These are phyloP conservation scores for Cucurbita maxima DNA, from an alignment of 306 rosid genomes.

Conservation along the genomic window DNA sequence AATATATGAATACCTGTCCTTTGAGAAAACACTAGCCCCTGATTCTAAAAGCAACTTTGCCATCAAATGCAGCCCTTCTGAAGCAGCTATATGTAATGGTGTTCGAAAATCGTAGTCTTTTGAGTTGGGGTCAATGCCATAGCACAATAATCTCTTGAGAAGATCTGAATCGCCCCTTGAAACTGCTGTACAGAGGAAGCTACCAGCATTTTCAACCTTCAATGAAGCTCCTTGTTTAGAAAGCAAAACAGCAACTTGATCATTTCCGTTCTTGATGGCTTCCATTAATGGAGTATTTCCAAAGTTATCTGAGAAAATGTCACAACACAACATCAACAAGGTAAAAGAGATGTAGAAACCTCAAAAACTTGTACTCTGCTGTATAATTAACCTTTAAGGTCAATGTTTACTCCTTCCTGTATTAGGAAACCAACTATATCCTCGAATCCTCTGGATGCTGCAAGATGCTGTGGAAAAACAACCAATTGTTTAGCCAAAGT, in stretches of 20 bases:
- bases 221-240: constrained; percentile 61
- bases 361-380: background rate
- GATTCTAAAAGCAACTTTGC: constrained; percentile 68
- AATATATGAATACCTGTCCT: constrained; percentile 45
- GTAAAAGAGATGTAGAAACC: background rate
- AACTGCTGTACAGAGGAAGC: constrained; percentile 60
- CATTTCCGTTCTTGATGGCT: constrained; percentile 75
- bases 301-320: constrained; percentile 41
- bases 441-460: constrained; percentile 80
- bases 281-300: constrained; percentile 84
- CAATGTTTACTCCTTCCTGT: constrained; percentile 48
- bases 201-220: constrained; percentile 50
- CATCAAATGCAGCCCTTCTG: constrained; percentile 71
- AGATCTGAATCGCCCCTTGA: constrained; percentile 73
- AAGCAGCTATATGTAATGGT: constrained; percentile 72
- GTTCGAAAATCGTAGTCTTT: constrained; percentile 84
- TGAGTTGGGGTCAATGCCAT: constrained; percentile 78
- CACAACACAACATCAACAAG: background rate
- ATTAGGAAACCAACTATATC: constrained; percentile 53
- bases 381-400: constrained; percentile 32
- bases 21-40: constrained; percentile 70
- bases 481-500: background rate
- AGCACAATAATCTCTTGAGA: constrained; percentile 45
- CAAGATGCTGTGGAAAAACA: constrained; percentile 53
- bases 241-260: constrained; percentile 58